Evolutionary conservation across 345 rosid genomes (phyloP).

Genomic region (Pugionium cornutum): DNA sequence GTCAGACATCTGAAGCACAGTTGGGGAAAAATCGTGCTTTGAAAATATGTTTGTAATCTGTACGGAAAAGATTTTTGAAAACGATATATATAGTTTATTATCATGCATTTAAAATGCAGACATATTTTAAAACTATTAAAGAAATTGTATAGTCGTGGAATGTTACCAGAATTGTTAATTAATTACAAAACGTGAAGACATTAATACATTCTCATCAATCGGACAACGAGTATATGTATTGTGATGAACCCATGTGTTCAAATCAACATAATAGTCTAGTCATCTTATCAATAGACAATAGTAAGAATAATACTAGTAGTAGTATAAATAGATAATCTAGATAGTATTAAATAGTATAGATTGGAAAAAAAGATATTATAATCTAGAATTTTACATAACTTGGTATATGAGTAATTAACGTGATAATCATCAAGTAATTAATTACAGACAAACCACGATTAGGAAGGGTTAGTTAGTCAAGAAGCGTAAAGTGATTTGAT

Average conservation of each 20-base stretch:
- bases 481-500: not conserved
- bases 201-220: slow-evolving; percentile 1
- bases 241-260: slow-evolving; percentile 21
- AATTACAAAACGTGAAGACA: slow-evolving; percentile 19
- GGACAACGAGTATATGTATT: not conserved
- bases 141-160: not conserved
- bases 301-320: not conserved
- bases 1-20: slow-evolving; percentile 3
- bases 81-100: not conserved
- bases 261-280: slow-evolving; percentile 30
- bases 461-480: not conserved
- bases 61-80: slow-evolving; percentile 8
- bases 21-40: not conserved
- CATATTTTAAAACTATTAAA: not conserved
- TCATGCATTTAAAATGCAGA: not conserved
- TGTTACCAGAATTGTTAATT: not conserved
- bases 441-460: slow-evolving; percentile 9
- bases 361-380: too few species aligned
- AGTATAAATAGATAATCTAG: too few species aligned
- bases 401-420: slow-evolving; percentile 4
- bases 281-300: slow-evolving; percentile 13
- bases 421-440: not conserved
- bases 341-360: too few species aligned
- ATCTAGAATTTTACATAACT: not conserved
- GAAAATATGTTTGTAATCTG: too few species aligned